Evolutionary conservation across 176 grass and related monocot genomes (phyloP).

Genomic region (Phragmites australis): DNA sequence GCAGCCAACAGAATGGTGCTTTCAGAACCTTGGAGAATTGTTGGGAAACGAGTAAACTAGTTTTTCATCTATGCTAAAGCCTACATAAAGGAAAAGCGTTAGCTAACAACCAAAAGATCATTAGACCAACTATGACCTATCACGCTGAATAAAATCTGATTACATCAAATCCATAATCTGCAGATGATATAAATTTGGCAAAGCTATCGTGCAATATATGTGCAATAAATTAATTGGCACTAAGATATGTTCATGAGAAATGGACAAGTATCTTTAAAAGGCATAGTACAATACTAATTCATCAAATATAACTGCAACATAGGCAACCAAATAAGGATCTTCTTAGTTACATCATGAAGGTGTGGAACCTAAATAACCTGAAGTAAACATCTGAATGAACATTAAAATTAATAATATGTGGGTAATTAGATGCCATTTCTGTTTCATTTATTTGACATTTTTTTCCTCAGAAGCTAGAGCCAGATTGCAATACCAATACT

Average conservation of each 20-base stretch:
- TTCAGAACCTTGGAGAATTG: constrained; percentile 81
- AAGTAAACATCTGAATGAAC: constrained; percentile 79
- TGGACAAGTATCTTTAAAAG: background rate
- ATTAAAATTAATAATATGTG: constrained; percentile 35
- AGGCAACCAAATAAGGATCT: background rate
- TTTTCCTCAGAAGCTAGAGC: background rate
- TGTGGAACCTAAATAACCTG: no score
- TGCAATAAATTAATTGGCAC: background rate
- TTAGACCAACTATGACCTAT: background rate
- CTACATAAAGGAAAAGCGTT: constrained; percentile 39
- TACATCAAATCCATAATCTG: background rate
- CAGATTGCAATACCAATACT: background rate
- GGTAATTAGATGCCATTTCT: constrained; percentile 15
- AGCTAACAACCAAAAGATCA: background rate
- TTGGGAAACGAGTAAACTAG: constrained; percentile 80
- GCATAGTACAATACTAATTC: background rate
- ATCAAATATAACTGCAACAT: background rate
- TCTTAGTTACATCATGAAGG: no score
- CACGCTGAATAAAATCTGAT: no score
- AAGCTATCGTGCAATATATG: background rate
- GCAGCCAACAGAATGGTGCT: constrained; percentile 84
- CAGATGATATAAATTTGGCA: background rate
- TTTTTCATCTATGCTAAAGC: constrained; percentile 78
- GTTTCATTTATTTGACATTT: constrained; percentile 10
- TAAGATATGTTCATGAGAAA: background rate